Evolutionary conservation across 805 yeast species (phyloP).

Genomic region (Clavispora phyllophila): DNA sequence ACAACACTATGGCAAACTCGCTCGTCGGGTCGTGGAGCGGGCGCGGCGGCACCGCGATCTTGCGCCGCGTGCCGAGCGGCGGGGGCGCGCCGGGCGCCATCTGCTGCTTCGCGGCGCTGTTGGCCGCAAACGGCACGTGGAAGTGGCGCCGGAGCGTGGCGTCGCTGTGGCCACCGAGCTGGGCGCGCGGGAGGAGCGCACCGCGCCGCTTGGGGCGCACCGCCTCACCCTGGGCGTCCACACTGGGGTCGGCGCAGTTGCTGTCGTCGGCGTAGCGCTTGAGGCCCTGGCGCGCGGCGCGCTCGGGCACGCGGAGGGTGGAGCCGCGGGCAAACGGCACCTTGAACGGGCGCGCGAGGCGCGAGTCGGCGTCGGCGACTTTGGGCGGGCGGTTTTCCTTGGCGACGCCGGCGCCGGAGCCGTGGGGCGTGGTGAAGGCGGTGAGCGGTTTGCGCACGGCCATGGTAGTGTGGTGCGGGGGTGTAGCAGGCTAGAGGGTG

Average conservation of each 20-base stretch:
- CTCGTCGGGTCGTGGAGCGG: slow-evolving; percentile 94
- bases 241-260: slow-evolving; percentile 19
- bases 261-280: slow-evolving; percentile 29
- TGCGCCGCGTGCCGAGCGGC: slow-evolving; percentile 76
- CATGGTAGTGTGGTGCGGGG: slow-evolving; percentile 10
- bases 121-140: slow-evolving; percentile 52
- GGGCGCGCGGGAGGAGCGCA: slow-evolving; percentile 56
- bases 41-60: slow-evolving; percentile 68
- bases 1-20: slow-evolving; percentile 89
- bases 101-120: slow-evolving; percentile 27
- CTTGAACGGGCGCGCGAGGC: slow-evolving; percentile 62
- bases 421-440: slow-evolving; percentile 44
- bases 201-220: slow-evolving; percentile 38
- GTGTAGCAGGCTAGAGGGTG: too few relatives aligned
- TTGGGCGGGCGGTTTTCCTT: slow-evolving; percentile 50
- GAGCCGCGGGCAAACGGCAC: slow-evolving; percentile 47
- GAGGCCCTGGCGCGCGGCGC: slow-evolving; percentile 27
- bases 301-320: slow-evolving; percentile 13
- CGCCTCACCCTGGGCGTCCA: slow-evolving; percentile 30
- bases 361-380: slow-evolving; percentile 45
- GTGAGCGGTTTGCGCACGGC: slow-evolving; percentile 31
- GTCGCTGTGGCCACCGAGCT: slow-evolving; percentile 29
- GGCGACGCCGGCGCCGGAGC: slow-evolving; percentile 69
- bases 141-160: slow-evolving; percentile 45
- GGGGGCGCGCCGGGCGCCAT: slow-evolving; percentile 48